phyloP scores from a whole-genome alignment of 345 rosid species.

The Acer campestre region DNA sequence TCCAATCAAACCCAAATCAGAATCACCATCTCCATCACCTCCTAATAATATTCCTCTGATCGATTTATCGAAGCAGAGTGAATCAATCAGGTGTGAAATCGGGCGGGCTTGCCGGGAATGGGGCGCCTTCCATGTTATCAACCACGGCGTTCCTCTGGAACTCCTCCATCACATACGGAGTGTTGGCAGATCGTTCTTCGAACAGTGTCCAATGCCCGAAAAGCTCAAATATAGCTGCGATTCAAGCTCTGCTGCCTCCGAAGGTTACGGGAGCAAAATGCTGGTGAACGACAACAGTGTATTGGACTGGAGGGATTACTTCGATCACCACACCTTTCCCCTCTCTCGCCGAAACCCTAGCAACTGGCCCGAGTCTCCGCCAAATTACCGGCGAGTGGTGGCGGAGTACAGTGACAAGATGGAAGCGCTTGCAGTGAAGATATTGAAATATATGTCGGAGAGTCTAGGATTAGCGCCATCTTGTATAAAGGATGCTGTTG shows the following conservation, averaged over 20 bases:
- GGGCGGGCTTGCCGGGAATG: conserved; percentile 65
- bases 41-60: conserved; percentile 46
- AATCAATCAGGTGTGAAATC: conserved; percentile 39
- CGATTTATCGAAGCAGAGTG: conserved; percentile 37
- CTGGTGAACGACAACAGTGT: conserved; percentile 47
- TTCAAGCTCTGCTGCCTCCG: conserved; percentile 62
- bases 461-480: conserved; percentile 54
- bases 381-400: conserved; percentile 64
- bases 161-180: conserved; percentile 50
- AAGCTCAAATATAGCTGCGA: conserved; percentile 80
- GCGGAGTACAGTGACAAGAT: conserved; percentile 62
- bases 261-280: conserved; percentile 89
- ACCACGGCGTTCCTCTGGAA: conserved; percentile 64
- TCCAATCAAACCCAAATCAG: conserved; percentile 24
- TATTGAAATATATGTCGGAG: conserved; percentile 67
- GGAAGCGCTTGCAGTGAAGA: conserved; percentile 58
- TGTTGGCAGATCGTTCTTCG: conserved; percentile 58
- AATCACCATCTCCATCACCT: background rate
- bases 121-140: conserved; percentile 86
- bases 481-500: conserved; percentile 60
- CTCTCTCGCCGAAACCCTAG: conserved; percentile 71
- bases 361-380: conserved; percentile 72
- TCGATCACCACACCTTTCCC: conserved; percentile 86
- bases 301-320: conserved; percentile 95
- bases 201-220: conserved; percentile 49